Percentiles rank a stretch among this genome's conserved stretches.
Evolutionary conservation across 148 eudicot genomes (phyloP).

Genomic region (Spergularia marina): DNA sequence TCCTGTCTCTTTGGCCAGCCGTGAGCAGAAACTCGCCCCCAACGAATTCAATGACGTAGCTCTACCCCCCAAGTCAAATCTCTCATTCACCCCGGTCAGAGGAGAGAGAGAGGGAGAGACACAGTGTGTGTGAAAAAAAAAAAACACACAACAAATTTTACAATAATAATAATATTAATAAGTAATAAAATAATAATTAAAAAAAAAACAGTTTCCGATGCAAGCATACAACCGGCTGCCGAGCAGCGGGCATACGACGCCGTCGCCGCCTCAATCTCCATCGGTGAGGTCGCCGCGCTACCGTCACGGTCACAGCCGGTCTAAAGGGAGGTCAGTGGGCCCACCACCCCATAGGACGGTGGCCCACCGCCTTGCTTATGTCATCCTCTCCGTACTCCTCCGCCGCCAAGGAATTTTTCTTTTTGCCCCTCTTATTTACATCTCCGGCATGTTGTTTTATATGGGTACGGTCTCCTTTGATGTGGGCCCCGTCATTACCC

Average conservation of each 20-base stretch:
- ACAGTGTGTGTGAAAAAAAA: not conserved
- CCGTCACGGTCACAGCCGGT: constrained; percentile 45
- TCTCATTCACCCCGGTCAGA: constrained; percentile 1
- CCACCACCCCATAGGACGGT: constrained; percentile 31
- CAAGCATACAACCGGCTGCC: constrained; percentile 82
- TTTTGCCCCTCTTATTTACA: constrained; percentile 81
- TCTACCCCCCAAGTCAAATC: not conserved
- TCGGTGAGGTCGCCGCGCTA: constrained; percentile 60
- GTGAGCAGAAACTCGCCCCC: not conserved
- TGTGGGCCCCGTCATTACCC: constrained; percentile 60
- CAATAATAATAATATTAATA: not conserved
- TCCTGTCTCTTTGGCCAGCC: not conserved
- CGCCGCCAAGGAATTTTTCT: constrained; percentile 80
- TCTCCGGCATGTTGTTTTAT: constrained; percentile 79
- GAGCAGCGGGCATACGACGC: constrained; percentile 79
- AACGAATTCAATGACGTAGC: constrained; percentile 6
- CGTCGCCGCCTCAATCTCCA: constrained; percentile 85
- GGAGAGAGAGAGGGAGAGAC: not conserved
- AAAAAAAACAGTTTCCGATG: constrained; percentile 25
- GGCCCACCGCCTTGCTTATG: constrained; percentile 65
- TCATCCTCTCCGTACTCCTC: constrained; percentile 60
- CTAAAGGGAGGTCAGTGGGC: constrained; percentile 33
- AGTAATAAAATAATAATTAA: not conserved
- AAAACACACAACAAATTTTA: not conserved
- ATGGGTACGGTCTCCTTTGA: constrained; percentile 94